Base-by-base conservation (phyloP, 306 rosid genomes). In the Clitoria ternatea region DNA sequence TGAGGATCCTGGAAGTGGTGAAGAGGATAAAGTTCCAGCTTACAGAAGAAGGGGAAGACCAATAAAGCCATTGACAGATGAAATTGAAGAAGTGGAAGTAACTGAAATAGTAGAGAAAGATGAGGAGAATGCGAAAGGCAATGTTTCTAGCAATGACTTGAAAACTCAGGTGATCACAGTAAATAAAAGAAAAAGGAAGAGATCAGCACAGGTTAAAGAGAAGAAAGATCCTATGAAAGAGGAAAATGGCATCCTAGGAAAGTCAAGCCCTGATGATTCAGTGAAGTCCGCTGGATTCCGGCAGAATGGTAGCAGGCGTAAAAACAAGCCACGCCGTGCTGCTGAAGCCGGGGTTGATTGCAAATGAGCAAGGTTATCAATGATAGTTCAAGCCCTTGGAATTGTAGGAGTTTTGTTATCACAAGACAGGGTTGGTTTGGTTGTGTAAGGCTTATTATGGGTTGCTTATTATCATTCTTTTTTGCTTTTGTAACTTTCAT, bases 301-400 rank as follows among this genome's bases (percentile, higher is more conserved):
- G 10, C 96, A 88, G 50, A 85, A 80, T 67, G 91, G 98, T 6
- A 90, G 97, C 77, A 79, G 96, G 86, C 82, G 97, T 29, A 90
- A 92, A 69, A 92, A 42, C 85, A 92, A 86, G 82, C 98, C 98
- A 24, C 92, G 26, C 48, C 90, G 98, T 6, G 98, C 98, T 63
- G 97, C 97, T 55, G 97, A 92, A 81, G 97, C 88, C 2, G 96
- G 98, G 33, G 96, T 92, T 13, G 82, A 86, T 76, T 88, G 88
- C 87, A 84, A 82, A 80, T 89, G 84, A 92, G 78, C 80, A 77
- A 89, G 77, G 75, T 60, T 74, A 50, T 53, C 50, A 66, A 66
- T 50, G 54, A 49, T 57, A 35, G 63, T 50, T 11, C 5, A 26
- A 3, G 53, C 56, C 35, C 78, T 73, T 3, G 54, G 36, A 48